These are phyloP conservation scores for Verticillium nubilum DNA, from an alignment of 2,329 filamentous ascomycete genomes.

Conservation along the genomic window DNA sequence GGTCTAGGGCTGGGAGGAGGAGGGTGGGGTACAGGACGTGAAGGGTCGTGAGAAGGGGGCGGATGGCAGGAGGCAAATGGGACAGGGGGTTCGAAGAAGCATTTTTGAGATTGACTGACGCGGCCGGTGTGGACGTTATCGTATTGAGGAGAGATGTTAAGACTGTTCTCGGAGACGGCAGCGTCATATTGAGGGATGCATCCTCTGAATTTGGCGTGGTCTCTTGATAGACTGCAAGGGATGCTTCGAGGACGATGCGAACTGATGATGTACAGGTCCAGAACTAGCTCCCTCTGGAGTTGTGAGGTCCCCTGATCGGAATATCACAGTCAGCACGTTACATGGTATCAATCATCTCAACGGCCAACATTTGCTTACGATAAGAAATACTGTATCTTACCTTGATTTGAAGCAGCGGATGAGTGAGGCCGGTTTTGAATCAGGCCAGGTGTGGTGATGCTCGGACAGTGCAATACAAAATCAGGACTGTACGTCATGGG, in stretches of 20 bases:
- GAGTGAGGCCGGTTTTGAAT: too few species aligned
- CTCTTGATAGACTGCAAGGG: not conserved
- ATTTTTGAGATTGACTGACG: constrained; percentile 9
- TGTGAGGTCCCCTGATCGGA: too few species aligned
- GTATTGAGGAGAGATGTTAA: constrained; percentile 42
- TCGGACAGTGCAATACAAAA: not conserved
- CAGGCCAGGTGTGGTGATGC: too few species aligned
- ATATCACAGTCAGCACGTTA: too few species aligned
- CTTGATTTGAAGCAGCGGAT: too few species aligned
- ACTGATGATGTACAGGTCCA: not conserved
- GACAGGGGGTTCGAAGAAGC: constrained; percentile 11
- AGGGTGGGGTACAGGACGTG: constrained; percentile 81
- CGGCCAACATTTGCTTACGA: too few species aligned
- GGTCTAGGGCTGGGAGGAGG: constrained; percentile 78
- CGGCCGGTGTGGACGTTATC: not conserved
- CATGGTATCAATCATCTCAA: not conserved
- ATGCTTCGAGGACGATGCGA: not conserved
- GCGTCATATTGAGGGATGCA: constrained; percentile 6
- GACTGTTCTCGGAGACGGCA: constrained; percentile 36
- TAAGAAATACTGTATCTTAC: too few species aligned
- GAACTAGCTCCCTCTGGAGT: too few species aligned
- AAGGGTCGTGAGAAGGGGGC: constrained; percentile 65
- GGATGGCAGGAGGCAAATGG: constrained; percentile 30
- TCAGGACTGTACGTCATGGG: not conserved
- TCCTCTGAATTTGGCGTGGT: not conserved